Evolutionary conservation across 2,329 filamentous ascomycete genomes (phyloP).

Genomic region (Helicocarpus griseus): DNA sequence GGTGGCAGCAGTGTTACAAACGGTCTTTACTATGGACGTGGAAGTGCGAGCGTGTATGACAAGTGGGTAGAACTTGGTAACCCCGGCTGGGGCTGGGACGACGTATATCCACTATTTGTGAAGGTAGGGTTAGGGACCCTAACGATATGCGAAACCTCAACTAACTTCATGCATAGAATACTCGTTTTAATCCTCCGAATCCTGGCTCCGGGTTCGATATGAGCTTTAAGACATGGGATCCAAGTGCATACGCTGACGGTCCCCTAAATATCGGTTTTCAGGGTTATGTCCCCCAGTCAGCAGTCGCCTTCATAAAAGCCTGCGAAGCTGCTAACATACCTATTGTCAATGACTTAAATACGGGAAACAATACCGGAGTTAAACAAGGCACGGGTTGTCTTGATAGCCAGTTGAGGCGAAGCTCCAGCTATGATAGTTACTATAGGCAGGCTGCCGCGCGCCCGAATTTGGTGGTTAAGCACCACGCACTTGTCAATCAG

Average conservation of each 20-base stretch:
- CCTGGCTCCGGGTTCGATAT: constrained; percentile 17
- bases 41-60: constrained; percentile 11
- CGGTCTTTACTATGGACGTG: constrained; percentile 11
- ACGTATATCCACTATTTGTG: constrained; percentile 6
- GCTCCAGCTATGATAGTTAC: constrained; percentile 23
- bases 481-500: constrained; percentile 19
- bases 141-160: not conserved
- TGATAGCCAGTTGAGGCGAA: constrained; percentile 13
- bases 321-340: constrained; percentile 21
- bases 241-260: constrained; percentile 13
- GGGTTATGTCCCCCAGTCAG: constrained; percentile 19
- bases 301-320: constrained; percentile 20
- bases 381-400: constrained; percentile 24
- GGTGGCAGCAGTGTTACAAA: constrained; percentile 12
- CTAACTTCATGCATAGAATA: constrained; percentile 8
- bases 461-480: constrained; percentile 21
- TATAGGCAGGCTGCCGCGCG: constrained; percentile 21
- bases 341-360: constrained; percentile 25
- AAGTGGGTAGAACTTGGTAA: constrained; percentile 12
- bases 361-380: constrained; percentile 20
- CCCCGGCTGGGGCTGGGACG: constrained; percentile 14
- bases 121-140: not conserved
- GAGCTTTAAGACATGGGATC: constrained; percentile 21
- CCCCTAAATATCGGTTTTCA: constrained; percentile 16
- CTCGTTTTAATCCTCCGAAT: constrained; percentile 21